Conservation (phyloP, 768 basidiomycete genomes). For the Pholiota conissans region DNA sequence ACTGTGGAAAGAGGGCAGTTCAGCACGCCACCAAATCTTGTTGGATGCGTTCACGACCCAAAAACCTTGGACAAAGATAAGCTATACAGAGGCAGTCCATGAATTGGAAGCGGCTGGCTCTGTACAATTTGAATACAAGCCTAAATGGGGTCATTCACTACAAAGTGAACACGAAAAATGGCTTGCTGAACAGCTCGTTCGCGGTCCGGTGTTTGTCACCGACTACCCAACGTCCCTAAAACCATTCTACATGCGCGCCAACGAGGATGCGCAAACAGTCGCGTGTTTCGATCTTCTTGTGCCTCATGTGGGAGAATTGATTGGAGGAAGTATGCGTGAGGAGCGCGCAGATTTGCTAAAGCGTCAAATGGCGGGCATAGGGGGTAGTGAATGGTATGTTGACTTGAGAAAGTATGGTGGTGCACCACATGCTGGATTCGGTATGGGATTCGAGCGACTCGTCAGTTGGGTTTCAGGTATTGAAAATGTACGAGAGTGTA, state of each 20-base stretch:
- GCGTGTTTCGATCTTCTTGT: constrained; percentile 97
- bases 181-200: constrained; percentile 68
- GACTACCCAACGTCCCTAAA: constrained; percentile 85
- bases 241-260: constrained; percentile 95
- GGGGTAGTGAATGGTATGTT: constrained; percentile 67
- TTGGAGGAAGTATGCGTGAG: constrained; percentile 89
- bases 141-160: constrained; percentile 69
- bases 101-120: constrained; percentile 41
- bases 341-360: constrained; percentile 60
- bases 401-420: constrained; percentile 85
- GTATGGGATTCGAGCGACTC: constrained; percentile 92
- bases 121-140: constrained; percentile 51
- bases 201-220: constrained; percentile 86
- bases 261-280: constrained; percentile 45
- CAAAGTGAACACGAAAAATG: constrained; percentile 93
- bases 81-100: constrained; percentile 75
- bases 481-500: constrained; percentile 90
- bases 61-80: constrained; percentile 66
- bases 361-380: constrained; percentile 44
- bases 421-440: constrained; percentile 93
- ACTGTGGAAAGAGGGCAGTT: constrained; percentile 42
- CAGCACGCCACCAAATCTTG: constrained; percentile 31
- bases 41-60: constrained; percentile 33
- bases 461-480: constrained; percentile 85
- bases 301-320: constrained; percentile 85